These are phyloP conservation scores for Centaurea solstitialis DNA, from an alignment of 129 eudicot species.

Conservation along the genomic window DNA sequence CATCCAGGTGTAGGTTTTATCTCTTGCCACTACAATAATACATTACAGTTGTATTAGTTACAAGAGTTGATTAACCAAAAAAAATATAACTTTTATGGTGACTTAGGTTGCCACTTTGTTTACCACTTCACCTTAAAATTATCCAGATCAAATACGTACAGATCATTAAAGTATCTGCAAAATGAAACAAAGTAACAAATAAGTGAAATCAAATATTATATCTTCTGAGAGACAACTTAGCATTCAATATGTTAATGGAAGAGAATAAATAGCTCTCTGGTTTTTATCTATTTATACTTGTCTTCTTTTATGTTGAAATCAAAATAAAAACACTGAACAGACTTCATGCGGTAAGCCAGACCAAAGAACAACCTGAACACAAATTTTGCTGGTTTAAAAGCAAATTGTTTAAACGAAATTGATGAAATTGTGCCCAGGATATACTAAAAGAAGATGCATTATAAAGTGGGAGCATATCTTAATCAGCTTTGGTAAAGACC, in stretches of 20 bases:
- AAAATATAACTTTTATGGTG: background rate
- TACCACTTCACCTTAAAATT: constrained; percentile 69
- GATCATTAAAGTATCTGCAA: constrained; percentile 82
- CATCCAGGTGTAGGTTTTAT: constrained; percentile 88
- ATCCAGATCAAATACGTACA: constrained; percentile 89
- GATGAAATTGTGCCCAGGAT: background rate
- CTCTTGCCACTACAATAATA: constrained; percentile 85
- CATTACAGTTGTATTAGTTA: constrained; percentile 16
- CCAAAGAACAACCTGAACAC: background rate
- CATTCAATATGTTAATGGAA: background rate
- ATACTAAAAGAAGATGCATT: background rate
- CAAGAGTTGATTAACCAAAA: constrained; percentile 5
- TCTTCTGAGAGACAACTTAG: background rate
- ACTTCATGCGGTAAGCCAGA: background rate
- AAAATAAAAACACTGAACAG: background rate
- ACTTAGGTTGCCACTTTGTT: constrained; percentile 1
- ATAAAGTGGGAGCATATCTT: background rate
- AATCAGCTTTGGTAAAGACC: background rate
- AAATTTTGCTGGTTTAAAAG: background rate
- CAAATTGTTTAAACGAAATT: background rate
- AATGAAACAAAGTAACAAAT: constrained; percentile 15
- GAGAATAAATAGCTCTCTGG: background rate
- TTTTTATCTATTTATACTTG: background rate
- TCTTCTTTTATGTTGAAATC: background rate
- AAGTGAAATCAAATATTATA: constrained; percentile 4